Conservation (phyloP, 352 stramenopile genomes). For the Pythium myriotylum region DNA sequence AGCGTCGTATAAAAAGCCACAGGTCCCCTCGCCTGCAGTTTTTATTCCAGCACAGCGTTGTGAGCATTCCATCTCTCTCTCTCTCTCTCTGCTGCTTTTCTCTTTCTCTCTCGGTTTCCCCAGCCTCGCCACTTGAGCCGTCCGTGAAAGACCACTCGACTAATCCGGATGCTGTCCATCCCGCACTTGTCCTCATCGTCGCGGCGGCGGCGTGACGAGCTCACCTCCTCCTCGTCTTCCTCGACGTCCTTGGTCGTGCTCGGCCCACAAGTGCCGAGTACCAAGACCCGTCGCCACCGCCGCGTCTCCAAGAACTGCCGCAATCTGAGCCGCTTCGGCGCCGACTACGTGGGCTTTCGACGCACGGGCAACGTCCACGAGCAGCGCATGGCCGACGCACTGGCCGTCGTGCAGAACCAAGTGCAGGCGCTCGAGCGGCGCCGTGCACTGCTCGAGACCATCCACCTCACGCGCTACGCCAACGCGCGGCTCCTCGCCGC, state of each 20-base stretch:
- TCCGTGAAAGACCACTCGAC: too few species aligned
- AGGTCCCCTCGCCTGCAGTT: too few species aligned
- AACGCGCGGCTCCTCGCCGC: conserved; percentile 44
- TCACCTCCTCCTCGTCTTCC: too few species aligned
- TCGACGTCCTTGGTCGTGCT: neutral
- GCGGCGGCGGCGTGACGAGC: conserved; percentile 9
- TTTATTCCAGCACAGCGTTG: too few species aligned
- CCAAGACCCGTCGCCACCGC: conserved; percentile 1
- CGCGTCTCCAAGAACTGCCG: conserved; percentile 46
- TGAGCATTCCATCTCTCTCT: too few species aligned
- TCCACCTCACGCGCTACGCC: conserved; percentile 43
- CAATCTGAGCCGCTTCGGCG: conserved; percentile 36
- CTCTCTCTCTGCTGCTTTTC: too few species aligned
- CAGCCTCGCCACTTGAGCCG: too few species aligned
- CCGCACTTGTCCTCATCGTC: conserved; percentile 29
- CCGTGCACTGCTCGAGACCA: conserved; percentile 43
- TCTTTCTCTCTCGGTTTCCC: too few species aligned
- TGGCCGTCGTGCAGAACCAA: conserved; percentile 41
- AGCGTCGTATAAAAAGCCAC: too few species aligned
- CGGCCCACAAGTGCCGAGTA: neutral
- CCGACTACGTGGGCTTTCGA: conserved; percentile 37
- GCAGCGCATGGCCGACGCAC: conserved; percentile 29
- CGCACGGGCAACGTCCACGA: conserved; percentile 34
- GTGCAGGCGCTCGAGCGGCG: conserved; percentile 49
- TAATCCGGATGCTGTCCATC: conserved; percentile 31